Evolutionary conservation across 495 filamentous ascomycete species (phyloP), one percentile per base, ranked within the genome.

Genomic region (Bryoglossum gracile): DNA sequence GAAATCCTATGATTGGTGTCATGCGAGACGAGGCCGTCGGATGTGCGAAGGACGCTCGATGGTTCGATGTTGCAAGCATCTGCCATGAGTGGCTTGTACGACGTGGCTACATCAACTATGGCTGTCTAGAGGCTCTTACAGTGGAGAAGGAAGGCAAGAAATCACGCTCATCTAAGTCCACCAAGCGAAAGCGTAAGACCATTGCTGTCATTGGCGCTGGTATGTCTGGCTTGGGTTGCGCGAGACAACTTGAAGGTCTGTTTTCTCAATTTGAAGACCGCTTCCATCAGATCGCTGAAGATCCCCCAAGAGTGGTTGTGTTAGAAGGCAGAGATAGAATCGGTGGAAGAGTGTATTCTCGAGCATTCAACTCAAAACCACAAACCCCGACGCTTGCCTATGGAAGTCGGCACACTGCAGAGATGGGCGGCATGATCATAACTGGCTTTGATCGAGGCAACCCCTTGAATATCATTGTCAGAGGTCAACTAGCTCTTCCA

Each of bases 341-440:
- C 28, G 92, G 92, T n/a, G 92, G 92, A 22, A 76, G 92, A 50
- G 86, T 99, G 22, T 97, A 96, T 65, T 99, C 92, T 8, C 87
- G 91, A 60, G 80, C 82, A 38, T 72, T 99, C 43, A 74, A 73
- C 21, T 60, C 68, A 24, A 58, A 48, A 23, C 64, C 69, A 6
- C 16, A 62, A 78, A 34, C 76, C 72, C 5, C 58, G 62, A 46
- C 71, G 68, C 33, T 73, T 72, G 47, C 67, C 70, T 52, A 61
- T 32, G 66, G 65, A 41, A 67, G 71, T 35, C 67, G 78, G n/a
- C 85, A 81, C 49, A 95, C 90, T 13, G 92, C 86, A 38, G 92
- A 99, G 61, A 86, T 95, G 76, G 92, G 92, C 30, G 92, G 94
- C 14, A 92, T 95, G 67, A 96, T 99, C 41, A 87, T 99, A 53